Evolutionary conservation across 805 yeast genomes (phyloP), one percentile per base, ranked within the genome.

Genomic region (Ogataea chonburiensis): DNA sequence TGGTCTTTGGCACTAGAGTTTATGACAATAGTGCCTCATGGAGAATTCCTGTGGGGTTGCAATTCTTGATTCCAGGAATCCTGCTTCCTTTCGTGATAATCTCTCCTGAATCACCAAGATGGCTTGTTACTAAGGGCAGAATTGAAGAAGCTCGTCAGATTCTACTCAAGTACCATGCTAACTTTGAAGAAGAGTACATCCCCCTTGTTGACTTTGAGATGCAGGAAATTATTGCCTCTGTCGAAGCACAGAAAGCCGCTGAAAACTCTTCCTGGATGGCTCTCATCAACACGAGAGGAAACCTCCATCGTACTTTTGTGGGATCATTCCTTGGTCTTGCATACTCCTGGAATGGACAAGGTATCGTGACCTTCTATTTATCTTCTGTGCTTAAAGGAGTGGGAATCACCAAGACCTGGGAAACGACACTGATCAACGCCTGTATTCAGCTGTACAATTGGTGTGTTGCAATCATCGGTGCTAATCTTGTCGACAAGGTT

Each of bases 351-450:
- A 60, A 66, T 10, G 75, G 75, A 47, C 67, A 66, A 44, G 72
- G 71, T 36, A 54, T 70, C 34, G 68, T 70, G 13, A 61, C 70
- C 3, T 70, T 67, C 56, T 70, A 70, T 50, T 51, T 70, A 37
- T 61, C 18, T 28, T 46, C 15, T 66, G 80, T 76, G 12, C 63
- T 76, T 45, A 49, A 57, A 42, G 65, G 76, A 11, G 72, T 76
- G 51, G 80, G 81, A 39, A 68, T 74, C 47, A 72, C 73, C 34
- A 61, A 61, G 8, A 57, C 67, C 17, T 54, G 53, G 23, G 53
- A 57, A 31, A 75, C 75, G 53, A 64, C 73, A 34, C 54, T 67
- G 37, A 69, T 74, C 52, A 64, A 67, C 56, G n/a, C n/a, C n/a
- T n/a, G n/a, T 68, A 38, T 73, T 62, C 53, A 70, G 71, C 57